Conservation (phyloP, 2,329 filamentous ascomycete species). For the Penicillium thymicola region DNA sequence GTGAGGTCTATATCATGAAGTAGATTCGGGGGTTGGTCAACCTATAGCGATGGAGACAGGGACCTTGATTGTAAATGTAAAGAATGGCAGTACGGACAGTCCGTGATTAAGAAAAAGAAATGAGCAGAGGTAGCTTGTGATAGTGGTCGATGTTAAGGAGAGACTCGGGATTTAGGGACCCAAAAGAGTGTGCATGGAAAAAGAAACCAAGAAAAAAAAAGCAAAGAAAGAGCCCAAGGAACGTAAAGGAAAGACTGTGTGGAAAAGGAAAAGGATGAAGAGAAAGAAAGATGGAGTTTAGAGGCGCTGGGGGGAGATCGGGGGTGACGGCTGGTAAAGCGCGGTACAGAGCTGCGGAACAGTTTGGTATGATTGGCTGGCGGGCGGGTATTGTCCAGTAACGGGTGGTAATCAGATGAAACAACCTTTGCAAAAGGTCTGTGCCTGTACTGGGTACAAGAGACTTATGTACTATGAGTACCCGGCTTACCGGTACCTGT, state of each 20-base stretch:
- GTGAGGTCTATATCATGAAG: slow-evolving; percentile 19
- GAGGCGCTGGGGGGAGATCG: slow-evolving; percentile 15
- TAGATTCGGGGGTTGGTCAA: slow-evolving; percentile 1
- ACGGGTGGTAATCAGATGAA: slow-evolving; percentile 9
- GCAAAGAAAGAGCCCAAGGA: slow-evolving; percentile 18
- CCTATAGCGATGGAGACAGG: not conserved
- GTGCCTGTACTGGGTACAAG: slow-evolving; percentile 10
- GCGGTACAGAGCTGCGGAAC: slow-evolving; percentile 8
- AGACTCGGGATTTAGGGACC: slow-evolving; percentile 20
- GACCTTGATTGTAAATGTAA: slow-evolving; percentile 6
- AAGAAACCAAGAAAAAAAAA: slow-evolving; percentile 18
- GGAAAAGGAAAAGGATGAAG: slow-evolving; percentile 16
- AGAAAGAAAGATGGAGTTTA: slow-evolving; percentile 15
- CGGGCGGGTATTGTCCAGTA: slow-evolving; percentile 6
- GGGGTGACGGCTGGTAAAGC: slow-evolving; percentile 12
- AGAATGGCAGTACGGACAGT: slow-evolving; percentile 12
- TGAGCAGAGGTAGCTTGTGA: slow-evolving; percentile 16
- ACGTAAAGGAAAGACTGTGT: slow-evolving; percentile 16
- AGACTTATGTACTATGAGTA: slow-evolving; percentile 7
- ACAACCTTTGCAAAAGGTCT: slow-evolving; percentile 5
- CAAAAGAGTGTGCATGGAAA: slow-evolving; percentile 19
- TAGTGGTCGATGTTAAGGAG: slow-evolving; percentile 21
- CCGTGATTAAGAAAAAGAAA: slow-evolving; percentile 22
- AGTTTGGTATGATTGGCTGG: slow-evolving; percentile 6
- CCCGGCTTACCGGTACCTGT: not conserved